These are phyloP conservation scores for Penicillium simplicissimum DNA, from an alignment of 495 filamentous ascomycete species.

Conservation along the genomic window DNA sequence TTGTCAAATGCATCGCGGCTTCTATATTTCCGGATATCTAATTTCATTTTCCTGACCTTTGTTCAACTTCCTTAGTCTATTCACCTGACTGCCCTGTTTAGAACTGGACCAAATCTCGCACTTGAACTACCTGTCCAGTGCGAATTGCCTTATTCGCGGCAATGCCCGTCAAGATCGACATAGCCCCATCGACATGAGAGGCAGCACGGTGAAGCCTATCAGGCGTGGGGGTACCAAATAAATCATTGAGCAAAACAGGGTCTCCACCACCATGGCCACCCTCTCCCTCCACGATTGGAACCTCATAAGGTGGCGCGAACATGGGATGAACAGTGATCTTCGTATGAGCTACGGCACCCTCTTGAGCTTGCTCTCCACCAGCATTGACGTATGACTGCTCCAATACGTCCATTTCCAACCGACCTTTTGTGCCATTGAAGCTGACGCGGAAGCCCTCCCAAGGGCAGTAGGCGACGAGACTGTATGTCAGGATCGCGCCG, in stretches of 20 bases:
- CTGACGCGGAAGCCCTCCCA: constrained; percentile 39
- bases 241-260: constrained; percentile 31
- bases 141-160: constrained; percentile 57
- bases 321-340: constrained; percentile 45
- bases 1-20: too few species aligned
- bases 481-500: constrained; percentile 35
- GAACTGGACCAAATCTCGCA: constrained; percentile 29
- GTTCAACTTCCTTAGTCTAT: not conserved
- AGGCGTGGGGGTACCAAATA: constrained; percentile 26
- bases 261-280: constrained; percentile 40
- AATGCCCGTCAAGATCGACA: constrained; percentile 58
- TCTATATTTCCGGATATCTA: too few species aligned
- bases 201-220: constrained; percentile 32
- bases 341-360: constrained; percentile 42
- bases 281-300: constrained; percentile 24
- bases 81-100: not conserved
- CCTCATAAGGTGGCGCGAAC: constrained; percentile 33
- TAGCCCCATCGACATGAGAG: constrained; percentile 54
- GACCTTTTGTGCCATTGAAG: constrained; percentile 35
- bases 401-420: constrained; percentile 37
- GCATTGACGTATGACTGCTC: constrained; percentile 39
- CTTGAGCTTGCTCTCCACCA: constrained; percentile 33
- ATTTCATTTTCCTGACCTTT: too few species aligned
- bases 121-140: constrained; percentile 43
- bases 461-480: constrained; percentile 33